Evolutionary conservation across 148 eudicot species (phyloP).

Genomic region (Vaccinium darrowii): DNA sequence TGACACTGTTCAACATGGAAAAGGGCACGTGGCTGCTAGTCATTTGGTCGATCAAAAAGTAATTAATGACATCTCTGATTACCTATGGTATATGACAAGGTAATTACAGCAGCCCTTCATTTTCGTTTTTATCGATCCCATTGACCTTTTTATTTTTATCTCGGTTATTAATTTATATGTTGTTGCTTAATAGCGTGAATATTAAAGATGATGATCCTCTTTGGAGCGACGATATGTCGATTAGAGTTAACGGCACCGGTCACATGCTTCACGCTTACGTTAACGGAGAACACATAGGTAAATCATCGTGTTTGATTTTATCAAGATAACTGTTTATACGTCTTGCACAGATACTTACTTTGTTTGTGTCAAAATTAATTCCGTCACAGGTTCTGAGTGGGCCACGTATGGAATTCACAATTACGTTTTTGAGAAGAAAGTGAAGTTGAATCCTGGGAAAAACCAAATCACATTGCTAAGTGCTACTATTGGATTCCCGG

Average conservation of each 20-base stretch:
- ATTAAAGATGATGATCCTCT: slow-evolving; percentile 36
- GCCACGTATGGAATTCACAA: slow-evolving; percentile 23
- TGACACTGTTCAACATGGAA: slow-evolving; percentile 19
- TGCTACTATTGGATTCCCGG: slow-evolving; percentile 48
- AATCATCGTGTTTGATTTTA: not conserved
- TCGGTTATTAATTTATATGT: not conserved
- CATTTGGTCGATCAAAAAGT: slow-evolving; percentile 40
- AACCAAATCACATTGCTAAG: slow-evolving; percentile 59
- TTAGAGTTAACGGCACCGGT: slow-evolving; percentile 41
- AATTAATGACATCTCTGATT: slow-evolving; percentile 35
- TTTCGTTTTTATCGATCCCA: not conserved
- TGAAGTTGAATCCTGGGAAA: slow-evolving; percentile 35
- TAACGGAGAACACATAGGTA: slow-evolving; percentile 47
- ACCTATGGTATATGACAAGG: slow-evolving; percentile 65
- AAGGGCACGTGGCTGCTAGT: slow-evolving; percentile 20
- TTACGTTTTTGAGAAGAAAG: slow-evolving; percentile 32
- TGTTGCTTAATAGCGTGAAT: slow-evolving; percentile 25
- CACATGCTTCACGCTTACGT: slow-evolving; percentile 42
- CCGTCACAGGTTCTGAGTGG: slow-evolving; percentile 36
- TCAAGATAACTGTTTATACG: not conserved
- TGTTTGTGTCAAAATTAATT: not conserved
- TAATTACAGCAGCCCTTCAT: not conserved
- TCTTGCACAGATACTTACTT: not conserved
- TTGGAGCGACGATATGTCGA: slow-evolving; percentile 34
- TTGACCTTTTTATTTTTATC: not conserved